These are phyloP conservation scores for Exophiala calicioides DNA, from an alignment of 2,329 filamentous ascomycete genomes.

Conservation along the genomic window DNA sequence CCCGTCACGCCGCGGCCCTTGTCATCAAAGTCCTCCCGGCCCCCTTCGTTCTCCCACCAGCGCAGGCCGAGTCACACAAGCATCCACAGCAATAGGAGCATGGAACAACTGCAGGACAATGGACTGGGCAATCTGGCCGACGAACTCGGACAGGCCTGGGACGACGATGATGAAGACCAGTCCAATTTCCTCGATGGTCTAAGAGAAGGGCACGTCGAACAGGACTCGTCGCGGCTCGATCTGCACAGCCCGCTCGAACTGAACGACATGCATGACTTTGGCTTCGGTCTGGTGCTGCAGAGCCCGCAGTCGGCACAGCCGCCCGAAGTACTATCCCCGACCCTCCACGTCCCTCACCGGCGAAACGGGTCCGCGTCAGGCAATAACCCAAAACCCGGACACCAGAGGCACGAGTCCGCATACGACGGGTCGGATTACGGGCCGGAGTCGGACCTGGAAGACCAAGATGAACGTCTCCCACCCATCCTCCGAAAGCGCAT, in stretches of 20 bases:
- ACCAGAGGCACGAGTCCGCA: conserved; percentile 46
- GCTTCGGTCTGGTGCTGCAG: conserved; percentile 23
- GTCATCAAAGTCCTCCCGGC: conserved; percentile 37
- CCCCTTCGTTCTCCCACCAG: conserved; percentile 25
- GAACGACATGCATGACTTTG: conserved; percentile 29
- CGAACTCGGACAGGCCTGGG: conserved; percentile 63
- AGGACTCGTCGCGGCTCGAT: conserved; percentile 14
- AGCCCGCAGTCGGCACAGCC: conserved; percentile 31
- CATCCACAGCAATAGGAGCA: conserved; percentile 36
- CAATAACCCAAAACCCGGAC: conserved; percentile 37
- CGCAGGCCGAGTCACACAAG: conserved; percentile 31
- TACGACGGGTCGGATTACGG: conserved; percentile 63
- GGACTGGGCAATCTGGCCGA: conserved; percentile 64
- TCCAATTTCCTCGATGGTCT: conserved; percentile 37
- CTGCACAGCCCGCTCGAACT: conserved; percentile 22
- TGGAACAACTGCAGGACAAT: conserved; percentile 36
- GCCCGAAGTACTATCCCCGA: conserved; percentile 15
- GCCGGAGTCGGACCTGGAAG: conserved; percentile 57
- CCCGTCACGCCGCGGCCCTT: conserved; percentile 41
- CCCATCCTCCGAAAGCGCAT: conserved; percentile 57
- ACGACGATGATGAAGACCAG: conserved; percentile 53
- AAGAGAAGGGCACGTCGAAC: conserved; percentile 36
- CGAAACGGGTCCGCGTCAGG: conserved; percentile 44
- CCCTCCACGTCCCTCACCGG: conserved; percentile 36
- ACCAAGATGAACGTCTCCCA: conserved; percentile 51